These are phyloP conservation scores for Collariella sp. DNA, from an alignment of 495 filamentous ascomycete genomes.

Conservation along the genomic window DNA sequence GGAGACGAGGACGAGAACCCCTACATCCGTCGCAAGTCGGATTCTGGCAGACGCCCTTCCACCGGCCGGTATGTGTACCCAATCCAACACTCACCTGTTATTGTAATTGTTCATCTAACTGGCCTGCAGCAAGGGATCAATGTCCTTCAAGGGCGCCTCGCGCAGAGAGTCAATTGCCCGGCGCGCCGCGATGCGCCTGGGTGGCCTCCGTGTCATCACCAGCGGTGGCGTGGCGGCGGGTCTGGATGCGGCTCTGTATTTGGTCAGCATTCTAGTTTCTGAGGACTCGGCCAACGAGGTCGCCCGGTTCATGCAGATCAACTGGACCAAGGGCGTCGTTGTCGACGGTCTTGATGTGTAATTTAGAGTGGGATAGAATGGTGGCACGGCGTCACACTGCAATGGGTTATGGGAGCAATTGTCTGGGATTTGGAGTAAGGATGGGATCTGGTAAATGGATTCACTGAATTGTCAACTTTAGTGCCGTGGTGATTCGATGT, in stretches of 20 bases:
- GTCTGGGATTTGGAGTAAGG: neutral
- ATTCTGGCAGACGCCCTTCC: constrained; percentile 50
- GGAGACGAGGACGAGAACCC: constrained; percentile 67
- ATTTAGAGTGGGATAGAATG: constrained; percentile 15
- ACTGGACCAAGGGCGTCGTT: constrained; percentile 61
- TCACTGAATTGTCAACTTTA: neutral
- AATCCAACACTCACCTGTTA: neutral
- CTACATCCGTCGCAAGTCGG: constrained; percentile 59
- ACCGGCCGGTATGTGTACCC: constrained; percentile 45
- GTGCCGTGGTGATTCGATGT: too few species aligned
- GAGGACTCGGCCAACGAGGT: constrained; percentile 61
- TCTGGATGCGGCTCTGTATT: constrained; percentile 67
- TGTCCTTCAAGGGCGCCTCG: constrained; percentile 57
- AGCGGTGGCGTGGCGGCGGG: constrained; percentile 67
- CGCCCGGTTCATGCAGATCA: constrained; percentile 58
- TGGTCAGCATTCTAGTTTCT: constrained; percentile 64
- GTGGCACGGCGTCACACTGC: neutral
- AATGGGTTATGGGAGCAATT: neutral
- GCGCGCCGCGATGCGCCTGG: constrained; percentile 54
- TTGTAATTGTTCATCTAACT: neutral
- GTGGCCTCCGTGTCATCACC: constrained; percentile 67
- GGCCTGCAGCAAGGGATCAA: constrained; percentile 51
- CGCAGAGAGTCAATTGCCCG: constrained; percentile 61
- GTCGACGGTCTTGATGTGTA: constrained; percentile 68
- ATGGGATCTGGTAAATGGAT: neutral